These are phyloP conservation scores for Diaporthe humulicola DNA, from an alignment of 2,329 filamentous ascomycete genomes.

Conservation along the genomic window DNA sequence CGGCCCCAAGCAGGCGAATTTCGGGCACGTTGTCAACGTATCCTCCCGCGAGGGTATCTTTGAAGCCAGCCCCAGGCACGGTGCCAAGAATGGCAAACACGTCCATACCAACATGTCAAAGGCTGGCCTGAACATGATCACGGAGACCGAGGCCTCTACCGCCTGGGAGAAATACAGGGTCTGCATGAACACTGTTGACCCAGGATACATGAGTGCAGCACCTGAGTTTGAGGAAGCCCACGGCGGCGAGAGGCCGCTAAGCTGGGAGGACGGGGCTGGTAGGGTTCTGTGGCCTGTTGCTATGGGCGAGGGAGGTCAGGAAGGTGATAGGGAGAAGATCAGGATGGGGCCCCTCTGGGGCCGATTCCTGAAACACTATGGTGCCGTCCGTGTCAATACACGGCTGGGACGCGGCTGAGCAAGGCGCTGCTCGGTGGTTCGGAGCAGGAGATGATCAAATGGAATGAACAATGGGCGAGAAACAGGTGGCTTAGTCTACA, in stretches of 20 bases:
- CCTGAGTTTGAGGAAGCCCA: slow-evolving; percentile 46
- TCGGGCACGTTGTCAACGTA: slow-evolving; percentile 38
- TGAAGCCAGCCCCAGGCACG: slow-evolving; percentile 42
- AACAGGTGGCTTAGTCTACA: fast-evolving
- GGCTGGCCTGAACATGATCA: slow-evolving; percentile 56
- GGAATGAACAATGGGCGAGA: too few species aligned
- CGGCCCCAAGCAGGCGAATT: too few species aligned
- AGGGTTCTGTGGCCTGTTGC: slow-evolving; percentile 52
- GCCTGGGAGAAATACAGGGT: slow-evolving; percentile 49
- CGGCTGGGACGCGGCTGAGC: background rate
- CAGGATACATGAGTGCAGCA: slow-evolving; percentile 54
- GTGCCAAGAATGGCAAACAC: slow-evolving; percentile 49
- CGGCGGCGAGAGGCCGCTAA: slow-evolving; percentile 49
- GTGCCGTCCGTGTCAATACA: slow-evolving; percentile 6
- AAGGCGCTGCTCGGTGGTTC: background rate
- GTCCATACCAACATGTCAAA: slow-evolving; percentile 57
- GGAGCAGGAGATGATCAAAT: background rate
- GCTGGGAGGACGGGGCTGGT: slow-evolving; percentile 54
- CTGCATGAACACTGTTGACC: slow-evolving; percentile 55
- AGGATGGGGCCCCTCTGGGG: slow-evolving; percentile 6
- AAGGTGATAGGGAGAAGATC: background rate
- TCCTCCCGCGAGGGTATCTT: slow-evolving; percentile 54
- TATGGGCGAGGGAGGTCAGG: background rate
- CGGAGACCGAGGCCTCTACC: slow-evolving; percentile 51
- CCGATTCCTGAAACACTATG: slow-evolving; percentile 20